Base-by-base conservation (phyloP, 495 filamentous ascomycete genomes). In the Neurospora sp. region DNA sequence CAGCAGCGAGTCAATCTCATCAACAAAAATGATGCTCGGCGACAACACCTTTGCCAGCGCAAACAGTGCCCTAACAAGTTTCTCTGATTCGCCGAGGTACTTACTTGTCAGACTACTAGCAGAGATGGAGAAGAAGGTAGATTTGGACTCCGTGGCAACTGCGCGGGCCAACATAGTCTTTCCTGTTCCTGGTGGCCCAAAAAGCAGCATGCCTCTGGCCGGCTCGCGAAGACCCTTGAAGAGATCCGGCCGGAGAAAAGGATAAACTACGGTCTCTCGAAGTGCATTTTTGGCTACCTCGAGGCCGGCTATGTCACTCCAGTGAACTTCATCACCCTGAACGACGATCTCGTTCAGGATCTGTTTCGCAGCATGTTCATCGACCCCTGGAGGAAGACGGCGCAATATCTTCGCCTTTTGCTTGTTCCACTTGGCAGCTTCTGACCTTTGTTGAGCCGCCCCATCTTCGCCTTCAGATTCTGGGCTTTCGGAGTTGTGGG, bases 91-190 rank as follows among this genome's bases (percentile, higher is more conserved):
- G 40, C 96, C 96, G 53, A 98, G 90, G 83, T 94, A 99, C 85
- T 99, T 99, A 69, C 91, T 94, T 4, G 96, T 98, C 59, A 99
- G 84, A 73, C 92, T 96, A 75, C 93, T 97, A 10, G 96, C 93
- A 2, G 93, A 96, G 44, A 99, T 97, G 40, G 94, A 95, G 82
- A 99, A 99, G 82, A 99, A 99, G 0, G 96, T 98, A 6, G 93
- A 97, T 78, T 90, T 90, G 38, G 92, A 96, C 80, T 98, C 96
- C 0, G 96, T 98, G 3, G 96, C 96, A 4, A 98, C 96, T 27
- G 95, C 95, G 70, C 96, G 87, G 2, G 96, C 96, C 8, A 99
- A 86, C 96, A 99, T 99, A 1, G 96, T 99, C 81, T 99, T 98
- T 53, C 96, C 96, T 0, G 96, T 99, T 10, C 96, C 96, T 0